These are phyloP conservation scores for Calonectria montana DNA, from an alignment of 2,329 filamentous ascomycete genomes.

Conservation along the genomic window DNA sequence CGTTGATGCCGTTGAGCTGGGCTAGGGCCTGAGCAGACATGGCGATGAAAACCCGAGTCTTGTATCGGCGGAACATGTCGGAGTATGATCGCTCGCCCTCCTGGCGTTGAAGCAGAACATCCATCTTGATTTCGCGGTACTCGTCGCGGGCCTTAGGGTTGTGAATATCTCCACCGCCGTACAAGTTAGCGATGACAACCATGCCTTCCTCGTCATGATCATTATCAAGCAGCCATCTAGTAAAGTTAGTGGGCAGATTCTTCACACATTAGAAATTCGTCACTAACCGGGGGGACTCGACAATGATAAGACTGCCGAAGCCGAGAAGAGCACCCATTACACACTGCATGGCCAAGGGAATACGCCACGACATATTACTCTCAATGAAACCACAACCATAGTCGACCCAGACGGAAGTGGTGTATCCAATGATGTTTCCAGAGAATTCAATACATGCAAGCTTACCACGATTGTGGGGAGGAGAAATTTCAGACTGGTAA, in stretches of 20 bases:
- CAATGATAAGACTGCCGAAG: slow-evolving; percentile 89
- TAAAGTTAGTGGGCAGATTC: slow-evolving; percentile 40
- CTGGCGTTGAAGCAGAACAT: slow-evolving; percentile 90
- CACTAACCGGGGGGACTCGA: slow-evolving; percentile 89
- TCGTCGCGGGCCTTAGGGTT: slow-evolving; percentile 93
- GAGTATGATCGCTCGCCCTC: slow-evolving; percentile 92
- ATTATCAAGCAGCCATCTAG: slow-evolving; percentile 94
- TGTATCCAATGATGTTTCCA: slow-evolving; percentile 95
- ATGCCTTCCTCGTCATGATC: slow-evolving; percentile 99
- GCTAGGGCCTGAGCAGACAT: slow-evolving; percentile 98
- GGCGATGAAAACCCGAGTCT: slow-evolving; percentile 93
- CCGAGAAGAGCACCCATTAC: slow-evolving; percentile 91
- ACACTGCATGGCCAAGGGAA: slow-evolving; percentile 93
- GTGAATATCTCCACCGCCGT: slow-evolving; percentile 95
- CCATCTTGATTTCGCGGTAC: slow-evolving; percentile 99
- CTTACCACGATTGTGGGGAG: slow-evolving; percentile 94
- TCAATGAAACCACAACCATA: slow-evolving; percentile 95
- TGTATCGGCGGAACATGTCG: slow-evolving; percentile 96
- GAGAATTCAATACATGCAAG: slow-evolving; percentile 98
- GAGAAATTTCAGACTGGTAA: slow-evolving; percentile 95
- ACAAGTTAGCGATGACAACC: slow-evolving; percentile 96
- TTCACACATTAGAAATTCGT: slow-evolving; percentile 3
- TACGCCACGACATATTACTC: slow-evolving; percentile 86
- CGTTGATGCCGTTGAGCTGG: slow-evolving; percentile 98
- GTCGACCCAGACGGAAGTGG: slow-evolving; percentile 97